Evolutionary conservation across 2,329 filamentous ascomycete genomes (phyloP).

Genomic region (Sphaerulina populicola): DNA sequence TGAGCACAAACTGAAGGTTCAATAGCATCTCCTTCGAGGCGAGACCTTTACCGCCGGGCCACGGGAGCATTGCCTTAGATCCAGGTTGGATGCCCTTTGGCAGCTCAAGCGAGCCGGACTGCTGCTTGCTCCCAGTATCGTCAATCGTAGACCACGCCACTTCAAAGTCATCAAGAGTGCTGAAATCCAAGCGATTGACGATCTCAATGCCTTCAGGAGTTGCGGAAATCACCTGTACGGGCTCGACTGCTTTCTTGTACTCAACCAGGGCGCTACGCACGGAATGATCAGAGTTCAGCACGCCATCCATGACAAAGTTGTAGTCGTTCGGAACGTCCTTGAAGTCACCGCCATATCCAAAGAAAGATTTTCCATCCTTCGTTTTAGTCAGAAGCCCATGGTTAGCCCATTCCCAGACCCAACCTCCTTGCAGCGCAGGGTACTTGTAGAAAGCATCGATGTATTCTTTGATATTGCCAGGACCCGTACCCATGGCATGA

Average conservation of each 20-base stretch:
- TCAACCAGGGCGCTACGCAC: slow-evolving; percentile 37
- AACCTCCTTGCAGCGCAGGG: slow-evolving; percentile 55
- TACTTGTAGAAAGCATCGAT: slow-evolving; percentile 54
- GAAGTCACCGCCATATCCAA: slow-evolving; percentile 40
- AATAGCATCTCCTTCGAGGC: slow-evolving; percentile 17
- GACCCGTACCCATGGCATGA: slow-evolving; percentile 66
- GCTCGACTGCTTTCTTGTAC: slow-evolving; percentile 40
- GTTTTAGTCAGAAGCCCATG: slow-evolving; percentile 38
- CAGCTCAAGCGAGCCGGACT: slow-evolving; percentile 8
- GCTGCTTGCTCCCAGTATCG: slow-evolving; percentile 11
- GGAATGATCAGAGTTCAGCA: slow-evolving; percentile 37
- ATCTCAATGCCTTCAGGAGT: slow-evolving; percentile 21
- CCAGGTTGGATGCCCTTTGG: slow-evolving; percentile 16
- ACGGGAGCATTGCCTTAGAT: slow-evolving; percentile 13
- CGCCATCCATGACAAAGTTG: slow-evolving; percentile 42
- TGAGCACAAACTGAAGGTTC: slow-evolving; percentile 30
- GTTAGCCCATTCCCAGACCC: slow-evolving; percentile 43
- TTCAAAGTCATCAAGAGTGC: slow-evolving; percentile 33
- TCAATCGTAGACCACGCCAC: slow-evolving; percentile 17
- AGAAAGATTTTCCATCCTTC: slow-evolving; percentile 34
- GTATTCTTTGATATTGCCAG: slow-evolving; percentile 61
- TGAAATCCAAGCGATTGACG: slow-evolving; percentile 29
- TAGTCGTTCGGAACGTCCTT: slow-evolving; percentile 36
- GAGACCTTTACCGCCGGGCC: slow-evolving; percentile 9
- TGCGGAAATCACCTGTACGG: slow-evolving; percentile 27